Percentiles rank a stretch among this genome's conserved stretches.
Evolutionary conservation across 2,329 filamentous ascomycete genomes (phyloP).

Genomic region (Ramichloridium luteum): DNA sequence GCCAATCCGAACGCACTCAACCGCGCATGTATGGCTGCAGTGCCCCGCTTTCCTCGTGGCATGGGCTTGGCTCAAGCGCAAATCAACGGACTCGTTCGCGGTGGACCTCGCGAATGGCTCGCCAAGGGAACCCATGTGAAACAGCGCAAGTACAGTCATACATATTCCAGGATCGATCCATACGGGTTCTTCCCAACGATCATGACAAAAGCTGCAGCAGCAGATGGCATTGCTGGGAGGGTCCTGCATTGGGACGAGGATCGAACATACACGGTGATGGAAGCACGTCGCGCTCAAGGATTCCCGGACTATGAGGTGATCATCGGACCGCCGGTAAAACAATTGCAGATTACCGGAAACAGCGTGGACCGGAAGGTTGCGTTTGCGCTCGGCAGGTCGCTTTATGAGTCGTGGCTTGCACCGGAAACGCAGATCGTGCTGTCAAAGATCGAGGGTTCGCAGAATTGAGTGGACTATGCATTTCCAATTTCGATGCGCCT

Average conservation of each 20-base stretch:
- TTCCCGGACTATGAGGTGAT: slow-evolving; percentile 59
- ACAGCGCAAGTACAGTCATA: slow-evolving; percentile 10
- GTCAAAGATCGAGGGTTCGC: no score
- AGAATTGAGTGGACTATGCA: no score
- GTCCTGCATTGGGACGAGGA: slow-evolving; percentile 55
- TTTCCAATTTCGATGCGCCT: no score
- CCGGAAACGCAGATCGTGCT: no score
- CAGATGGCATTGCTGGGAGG: slow-evolving; percentile 45
- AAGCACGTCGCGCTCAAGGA: slow-evolving; percentile 57
- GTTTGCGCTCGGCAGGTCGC: slow-evolving; percentile 50
- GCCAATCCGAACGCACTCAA: slow-evolving; percentile 28
- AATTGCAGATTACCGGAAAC: slow-evolving; percentile 62
- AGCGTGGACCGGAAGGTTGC: slow-evolving; percentile 60
- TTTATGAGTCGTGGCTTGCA: slow-evolving; percentile 53
- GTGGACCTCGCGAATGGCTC: slow-evolving; percentile 16
- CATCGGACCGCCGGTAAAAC: slow-evolving; percentile 42
- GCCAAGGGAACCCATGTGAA: slow-evolving; percentile 14
- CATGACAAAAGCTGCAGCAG: slow-evolving; percentile 39
- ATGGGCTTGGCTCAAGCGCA: slow-evolving; percentile 20
- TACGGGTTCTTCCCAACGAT: slow-evolving; percentile 49
- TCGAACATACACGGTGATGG: slow-evolving; percentile 51
- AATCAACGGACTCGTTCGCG: slow-evolving; percentile 19
- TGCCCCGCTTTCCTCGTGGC: slow-evolving; percentile 44
- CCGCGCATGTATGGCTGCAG: slow-evolving; percentile 39
- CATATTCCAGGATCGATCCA: slow-evolving; percentile 43